Evolutionary conservation across 2,329 filamentous ascomycete species (phyloP).

Genomic region (Endocalyx cinctus): DNA sequence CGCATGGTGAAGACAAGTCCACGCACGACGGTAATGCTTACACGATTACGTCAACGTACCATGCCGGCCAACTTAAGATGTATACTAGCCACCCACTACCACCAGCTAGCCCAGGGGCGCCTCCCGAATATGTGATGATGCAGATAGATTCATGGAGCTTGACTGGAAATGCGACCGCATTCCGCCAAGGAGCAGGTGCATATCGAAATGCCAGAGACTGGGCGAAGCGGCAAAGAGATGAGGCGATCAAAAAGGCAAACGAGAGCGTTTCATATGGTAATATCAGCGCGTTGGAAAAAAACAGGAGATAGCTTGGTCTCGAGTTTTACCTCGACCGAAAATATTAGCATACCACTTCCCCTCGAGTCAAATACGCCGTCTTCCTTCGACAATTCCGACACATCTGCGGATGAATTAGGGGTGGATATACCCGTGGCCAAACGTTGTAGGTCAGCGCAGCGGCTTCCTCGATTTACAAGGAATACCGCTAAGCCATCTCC

Average conservation of each 20-base stretch:
- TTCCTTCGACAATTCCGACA: no score
- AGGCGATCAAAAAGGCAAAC: conserved; percentile 5
- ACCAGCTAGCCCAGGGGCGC: not conserved
- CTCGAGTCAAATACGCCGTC: no score
- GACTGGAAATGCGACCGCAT: not conserved
- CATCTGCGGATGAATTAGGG: no score
- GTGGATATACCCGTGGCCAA: no score
- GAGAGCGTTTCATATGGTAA: no score
- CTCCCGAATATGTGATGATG: conserved; percentile 1
- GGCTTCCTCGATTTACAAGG: no score
- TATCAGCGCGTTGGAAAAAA: no score
- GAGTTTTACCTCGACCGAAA: no score
- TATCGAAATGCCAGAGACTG: conserved; percentile 8
- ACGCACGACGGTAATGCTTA: conserved; percentile 5
- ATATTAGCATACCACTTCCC: no score
- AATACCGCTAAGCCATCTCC: no score
- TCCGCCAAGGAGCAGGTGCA: conserved; percentile 2
- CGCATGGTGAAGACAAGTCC: conserved; percentile 17
- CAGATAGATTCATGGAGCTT: conserved; percentile 3
- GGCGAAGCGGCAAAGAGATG: conserved; percentile 5
- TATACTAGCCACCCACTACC: not conserved
- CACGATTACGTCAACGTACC: conserved; percentile 6
- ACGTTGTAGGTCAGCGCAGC: no score
- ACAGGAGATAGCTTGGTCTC: no score
- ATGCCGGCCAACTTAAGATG: conserved; percentile 2